Conservation (phyloP, 1,139 yeast genomes). For the Yamadazyma diospyri region DNA sequence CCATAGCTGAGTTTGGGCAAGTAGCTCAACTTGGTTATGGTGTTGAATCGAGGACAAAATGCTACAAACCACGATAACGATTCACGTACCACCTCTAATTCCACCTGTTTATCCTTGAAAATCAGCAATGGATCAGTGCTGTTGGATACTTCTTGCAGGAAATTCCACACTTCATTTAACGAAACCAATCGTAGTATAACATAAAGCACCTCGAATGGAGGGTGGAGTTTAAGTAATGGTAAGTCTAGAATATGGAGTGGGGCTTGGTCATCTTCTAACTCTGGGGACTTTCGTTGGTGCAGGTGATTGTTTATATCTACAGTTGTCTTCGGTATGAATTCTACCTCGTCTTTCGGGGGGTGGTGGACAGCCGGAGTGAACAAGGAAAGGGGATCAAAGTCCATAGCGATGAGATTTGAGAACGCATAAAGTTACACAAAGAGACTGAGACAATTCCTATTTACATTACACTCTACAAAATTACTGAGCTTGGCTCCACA, state of each 20-base stretch:
- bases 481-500: no score
- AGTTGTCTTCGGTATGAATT: neutral
- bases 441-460: neutral
- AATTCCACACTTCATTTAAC: constrained; percentile 55
- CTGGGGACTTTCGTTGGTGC: neutral
- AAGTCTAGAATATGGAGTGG: constrained; percentile 64
- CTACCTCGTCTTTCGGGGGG: neutral
- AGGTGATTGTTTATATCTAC: neutral
- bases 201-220: constrained; percentile 47
- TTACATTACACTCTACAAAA: no score
- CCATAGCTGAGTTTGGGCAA: constrained; percentile 25
- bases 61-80: constrained; percentile 41
- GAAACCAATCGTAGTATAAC: constrained; percentile 48
- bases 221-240: constrained; percentile 48
- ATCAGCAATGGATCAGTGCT: constrained; percentile 7
- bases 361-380: constrained; percentile 37
- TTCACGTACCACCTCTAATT: constrained; percentile 15
- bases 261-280: constrained; percentile 16
- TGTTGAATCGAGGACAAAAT: constrained; percentile 32
- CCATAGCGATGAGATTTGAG: constrained; percentile 18
- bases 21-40: constrained; percentile 21
- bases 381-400: constrained; percentile 43
- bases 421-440: neutral
- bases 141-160: constrained; percentile 22
- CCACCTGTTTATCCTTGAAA: constrained; percentile 19